A percentile compares a stretch with the other conserved stretches of the same genome.
phyloP scores from a whole-genome alignment of 1,284 basidiomycete species.

The Malassezia nana region DNA sequence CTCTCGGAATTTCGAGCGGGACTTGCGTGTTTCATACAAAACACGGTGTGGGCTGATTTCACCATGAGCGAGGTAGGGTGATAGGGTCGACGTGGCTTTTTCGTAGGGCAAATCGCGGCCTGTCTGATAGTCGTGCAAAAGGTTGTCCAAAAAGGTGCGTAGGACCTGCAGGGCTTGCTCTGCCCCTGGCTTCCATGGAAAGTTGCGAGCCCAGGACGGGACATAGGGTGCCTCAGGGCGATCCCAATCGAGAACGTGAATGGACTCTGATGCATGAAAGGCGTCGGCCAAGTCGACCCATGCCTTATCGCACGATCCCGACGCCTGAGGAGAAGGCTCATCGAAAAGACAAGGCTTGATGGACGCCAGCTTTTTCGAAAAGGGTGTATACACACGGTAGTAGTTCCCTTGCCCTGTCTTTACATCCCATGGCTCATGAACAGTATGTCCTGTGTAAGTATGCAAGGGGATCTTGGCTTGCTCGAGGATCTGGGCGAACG shows the following conservation, averaged over 20 bases:
- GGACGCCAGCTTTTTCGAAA: constrained; percentile 1
- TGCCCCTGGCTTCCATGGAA: constrained; percentile 11
- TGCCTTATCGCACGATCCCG: neutral
- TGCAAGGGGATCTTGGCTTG: neutral
- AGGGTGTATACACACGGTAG: constrained; percentile 13
- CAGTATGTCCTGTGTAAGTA: constrained; percentile 2
- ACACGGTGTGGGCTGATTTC: constrained; percentile 14
- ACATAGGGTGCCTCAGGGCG: neutral
- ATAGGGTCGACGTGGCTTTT: constrained; percentile 7
- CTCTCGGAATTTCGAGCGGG: neutral
- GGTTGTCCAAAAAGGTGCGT: neutral
- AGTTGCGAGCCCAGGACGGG: constrained; percentile 2
- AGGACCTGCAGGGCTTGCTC: neutral
- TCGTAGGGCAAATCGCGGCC: constrained; percentile 6
- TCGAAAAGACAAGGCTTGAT: constrained; percentile 7
- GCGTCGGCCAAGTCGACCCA: neutral
- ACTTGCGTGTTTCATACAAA: neutral
- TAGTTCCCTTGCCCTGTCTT: constrained; percentile 9
- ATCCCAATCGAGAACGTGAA: constrained; percentile 5
- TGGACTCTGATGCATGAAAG: neutral
- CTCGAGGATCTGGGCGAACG: neutral
- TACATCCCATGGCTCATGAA: constrained; percentile 13
- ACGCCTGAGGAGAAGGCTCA: neutral
- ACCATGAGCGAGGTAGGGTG: constrained; percentile 13
- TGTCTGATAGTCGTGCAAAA: neutral